phyloP scores from a whole-genome alignment of 2,329 filamentous ascomycete genomes.

The Colletotrichum abscissum region DNA sequence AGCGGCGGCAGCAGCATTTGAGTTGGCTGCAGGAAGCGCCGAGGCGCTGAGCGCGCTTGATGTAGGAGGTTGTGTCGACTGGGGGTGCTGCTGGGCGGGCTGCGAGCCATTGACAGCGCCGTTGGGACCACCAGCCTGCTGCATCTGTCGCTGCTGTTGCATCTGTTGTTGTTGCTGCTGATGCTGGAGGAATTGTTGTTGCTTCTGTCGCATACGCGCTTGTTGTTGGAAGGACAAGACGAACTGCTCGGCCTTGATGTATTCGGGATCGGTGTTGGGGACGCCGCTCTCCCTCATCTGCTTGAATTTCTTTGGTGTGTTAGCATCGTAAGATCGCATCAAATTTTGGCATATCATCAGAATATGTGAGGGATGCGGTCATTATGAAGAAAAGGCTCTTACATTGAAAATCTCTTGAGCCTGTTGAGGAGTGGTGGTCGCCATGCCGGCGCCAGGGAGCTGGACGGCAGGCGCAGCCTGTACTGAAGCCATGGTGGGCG shows the following conservation, averaged over 20 bases:
- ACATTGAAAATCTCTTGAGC: conserved; percentile 80
- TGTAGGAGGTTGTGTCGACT: conserved; percentile 48
- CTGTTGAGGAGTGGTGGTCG: conserved; percentile 79
- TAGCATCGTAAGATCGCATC: neutral
- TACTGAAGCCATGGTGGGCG: conserved; percentile 77
- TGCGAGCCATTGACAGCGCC: conserved; percentile 64
- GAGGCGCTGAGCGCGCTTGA: conserved; percentile 51
- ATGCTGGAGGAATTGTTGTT: conserved; percentile 56
- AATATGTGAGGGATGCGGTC: neutral
- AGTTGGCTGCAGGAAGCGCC: conserved; percentile 44
- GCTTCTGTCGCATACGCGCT: conserved; percentile 64
- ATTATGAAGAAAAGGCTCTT: conserved; percentile 45
- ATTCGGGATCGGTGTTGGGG: conserved; percentile 85
- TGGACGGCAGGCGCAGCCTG: conserved; percentile 78
- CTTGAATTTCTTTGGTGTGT: conserved; percentile 77
- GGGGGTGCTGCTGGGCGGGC: conserved; percentile 50
- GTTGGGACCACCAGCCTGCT: conserved; percentile 61
- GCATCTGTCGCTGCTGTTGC: conserved; percentile 63
- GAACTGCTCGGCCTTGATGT: conserved; percentile 82
- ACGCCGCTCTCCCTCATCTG: conserved; percentile 90
- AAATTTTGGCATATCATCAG: conserved; percentile 4
- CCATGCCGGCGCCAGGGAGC: conserved; percentile 71
- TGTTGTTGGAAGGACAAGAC: conserved; percentile 78
- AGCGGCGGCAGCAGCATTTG: conserved; percentile 40
- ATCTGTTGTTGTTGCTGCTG: conserved; percentile 55